Evolutionary conservation across 2,329 filamentous ascomycete genomes (phyloP), one percentile per base, ranked within the genome.

Genomic region (Xylaria sp.): DNA sequence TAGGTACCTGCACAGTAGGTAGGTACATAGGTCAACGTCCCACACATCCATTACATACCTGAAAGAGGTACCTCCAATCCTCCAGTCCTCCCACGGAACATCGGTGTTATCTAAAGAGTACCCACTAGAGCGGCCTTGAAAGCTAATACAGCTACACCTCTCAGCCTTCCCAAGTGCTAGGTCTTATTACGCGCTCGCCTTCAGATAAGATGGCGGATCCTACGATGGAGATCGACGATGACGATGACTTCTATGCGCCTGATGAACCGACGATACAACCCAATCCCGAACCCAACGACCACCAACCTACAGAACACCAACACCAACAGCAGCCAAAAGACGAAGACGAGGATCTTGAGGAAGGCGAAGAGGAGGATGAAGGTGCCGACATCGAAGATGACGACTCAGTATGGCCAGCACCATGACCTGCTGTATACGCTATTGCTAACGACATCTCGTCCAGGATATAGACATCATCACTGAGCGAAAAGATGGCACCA

Each of bases 381-480:
- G 78, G 77, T 7, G 82, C 79, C 13, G 81, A 80, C 13, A 84
- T 84, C 78, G 82, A 85, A 16, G 82, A 84, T 52, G 83, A 85
- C 19, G 81, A 83, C 59, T 82, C 79, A 19, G 78, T 81, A 67
- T 13, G 50, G 45, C 47, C 43, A 39, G 17, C 44, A 2, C 5
- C 7, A 2, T n/a, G 39, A 39, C 9, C 11, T 19, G 6, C 4
- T 13, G 24, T 34, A 19, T 7, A 7, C 17, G 20, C 9, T 4
- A 20, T 11, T 26, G 29, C 29, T 9, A 34, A 24, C 52, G 43
- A 43, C 43, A 47, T 40, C 41, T 20, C 44, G 17, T 47, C 2
- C 54, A 87, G 81, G 85, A 88, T 57, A 85, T 88, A 66, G 85
- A 88, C 60, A 88, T 88, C 63, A 85, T 88, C 64, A 87, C 82